Evolutionary conservation across 495 filamentous ascomycete genomes (phyloP), one percentile per base, ranked within the genome.

Genomic region (Paragyromitra xinjiangensis): DNA sequence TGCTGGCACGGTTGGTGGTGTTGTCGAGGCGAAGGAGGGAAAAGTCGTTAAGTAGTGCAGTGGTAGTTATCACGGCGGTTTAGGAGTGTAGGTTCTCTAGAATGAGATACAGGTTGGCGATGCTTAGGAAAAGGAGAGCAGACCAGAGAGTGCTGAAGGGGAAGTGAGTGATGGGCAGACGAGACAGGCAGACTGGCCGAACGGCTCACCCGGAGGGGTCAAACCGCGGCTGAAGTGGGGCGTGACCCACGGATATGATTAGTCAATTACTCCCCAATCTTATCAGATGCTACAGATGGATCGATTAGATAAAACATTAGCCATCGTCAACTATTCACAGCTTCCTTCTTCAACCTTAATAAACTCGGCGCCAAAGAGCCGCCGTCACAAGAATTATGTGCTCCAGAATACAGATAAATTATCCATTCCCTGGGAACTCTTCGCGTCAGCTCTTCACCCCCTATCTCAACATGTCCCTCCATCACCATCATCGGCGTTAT

Each of bases 1-100:
- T 62, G 19, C 45, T 69, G 26, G 55, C 40, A 50, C 19, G 73
- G 42, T 42, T n/a, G 48, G 45, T 45, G 26, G 44, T 22, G 53
- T 61, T 45, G 61, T 61, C 29, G 71, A 71, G 72, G 64, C 34
- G 71, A 63, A 75, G 81, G 53, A 66, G 78, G 65, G 76, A 66
- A 44, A 74, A 45, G 55, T 71, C 61, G 64, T 79, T 73, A 59
- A 77, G 75, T n/a, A 69, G 72, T 53, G 39, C 62, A 45, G 73
- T n/a, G 63, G 78, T 48, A 68, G 69, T 68, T 71, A 77, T 74
- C 59, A 48, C 64, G 73, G 74, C 58, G 73, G 73, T 64, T 66
- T 66, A 45, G 50, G 34, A 50, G 24, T 59, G 9, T 56, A 44
- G 39, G 29, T 62, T n/a, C 6, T 63, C 19, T 8, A 26, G 58